Conservation (phyloP, 176 grass and related monocot species). For the Elaeis guineensis region DNA sequence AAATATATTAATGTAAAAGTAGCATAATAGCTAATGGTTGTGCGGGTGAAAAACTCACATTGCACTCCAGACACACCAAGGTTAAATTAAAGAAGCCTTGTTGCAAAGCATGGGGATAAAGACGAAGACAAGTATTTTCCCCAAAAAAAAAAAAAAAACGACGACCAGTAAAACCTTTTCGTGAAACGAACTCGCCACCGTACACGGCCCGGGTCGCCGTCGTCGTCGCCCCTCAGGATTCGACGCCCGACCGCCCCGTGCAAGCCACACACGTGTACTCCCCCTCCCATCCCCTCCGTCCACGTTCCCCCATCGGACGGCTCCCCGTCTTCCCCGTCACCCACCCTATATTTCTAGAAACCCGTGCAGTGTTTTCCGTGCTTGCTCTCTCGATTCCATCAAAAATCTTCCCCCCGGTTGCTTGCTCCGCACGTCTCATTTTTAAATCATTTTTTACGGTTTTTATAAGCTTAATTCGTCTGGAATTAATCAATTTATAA, state of each 20-base stretch:
- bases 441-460: not conserved
- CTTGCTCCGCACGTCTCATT: constrained; percentile 2
- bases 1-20: too few species aligned
- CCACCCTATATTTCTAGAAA: not conserved
- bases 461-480: not conserved
- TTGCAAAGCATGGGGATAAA: too few species aligned
- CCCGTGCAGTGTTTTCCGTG: not conserved
- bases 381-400: too few species aligned
- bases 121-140: too few species aligned
- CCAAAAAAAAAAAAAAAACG: too few species aligned
- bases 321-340: not conserved
- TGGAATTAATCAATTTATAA: not conserved
- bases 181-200: not conserved
- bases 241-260: not conserved
- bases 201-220: constrained; percentile 5
- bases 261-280: not conserved
- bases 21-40: too few species aligned
- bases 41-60: too few species aligned
- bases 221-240: not conserved
- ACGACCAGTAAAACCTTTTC: not conserved
- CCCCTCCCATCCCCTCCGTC: not conserved
- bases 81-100: too few species aligned
- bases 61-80: too few species aligned
- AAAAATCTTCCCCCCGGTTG: not conserved
- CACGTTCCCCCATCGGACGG: not conserved